Conservation (phyloP, 1,139 yeast species). For the Zygosaccharomyces sapae region DNA sequence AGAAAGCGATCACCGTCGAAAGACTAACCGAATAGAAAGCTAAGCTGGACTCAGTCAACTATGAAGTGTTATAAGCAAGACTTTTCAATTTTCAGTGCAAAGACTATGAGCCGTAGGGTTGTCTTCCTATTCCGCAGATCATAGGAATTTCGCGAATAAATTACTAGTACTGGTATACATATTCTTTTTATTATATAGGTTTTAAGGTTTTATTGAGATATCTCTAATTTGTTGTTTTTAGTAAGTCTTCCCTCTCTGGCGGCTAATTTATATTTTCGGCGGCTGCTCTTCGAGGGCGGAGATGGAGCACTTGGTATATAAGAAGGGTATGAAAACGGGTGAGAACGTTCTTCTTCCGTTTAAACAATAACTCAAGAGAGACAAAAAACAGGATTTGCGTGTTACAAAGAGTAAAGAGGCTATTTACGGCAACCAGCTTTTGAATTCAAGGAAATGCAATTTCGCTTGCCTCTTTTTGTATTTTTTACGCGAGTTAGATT, state of each 20-base stretch:
- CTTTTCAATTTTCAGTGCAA: neutral
- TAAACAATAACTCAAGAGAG: neutral
- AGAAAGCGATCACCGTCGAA: neutral
- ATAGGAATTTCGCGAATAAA: neutral
- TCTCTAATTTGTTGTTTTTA: neutral
- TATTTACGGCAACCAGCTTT: too few species aligned
- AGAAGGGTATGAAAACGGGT: neutral
- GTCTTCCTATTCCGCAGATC: neutral
- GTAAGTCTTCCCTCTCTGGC: neutral
- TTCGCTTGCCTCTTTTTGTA: too few species aligned
- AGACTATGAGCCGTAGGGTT: constrained; percentile 2
- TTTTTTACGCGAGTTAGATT: too few species aligned
- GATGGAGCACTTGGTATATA: neutral
- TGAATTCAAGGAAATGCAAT: neutral
- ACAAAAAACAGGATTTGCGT: neutral
- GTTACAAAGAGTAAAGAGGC: neutral
- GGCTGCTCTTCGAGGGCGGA: neutral
- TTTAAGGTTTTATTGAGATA: neutral
- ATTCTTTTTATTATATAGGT: neutral
- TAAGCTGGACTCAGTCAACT: neutral
- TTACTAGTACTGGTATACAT: neutral
- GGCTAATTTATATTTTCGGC: neutral
- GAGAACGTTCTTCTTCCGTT: neutral
- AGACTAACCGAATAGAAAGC: neutral
- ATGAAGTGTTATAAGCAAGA: constrained; percentile 6